Evolutionary conservation across 2,329 filamentous ascomycete genomes (phyloP).

Genomic region (Cryphonectria parasitica): DNA sequence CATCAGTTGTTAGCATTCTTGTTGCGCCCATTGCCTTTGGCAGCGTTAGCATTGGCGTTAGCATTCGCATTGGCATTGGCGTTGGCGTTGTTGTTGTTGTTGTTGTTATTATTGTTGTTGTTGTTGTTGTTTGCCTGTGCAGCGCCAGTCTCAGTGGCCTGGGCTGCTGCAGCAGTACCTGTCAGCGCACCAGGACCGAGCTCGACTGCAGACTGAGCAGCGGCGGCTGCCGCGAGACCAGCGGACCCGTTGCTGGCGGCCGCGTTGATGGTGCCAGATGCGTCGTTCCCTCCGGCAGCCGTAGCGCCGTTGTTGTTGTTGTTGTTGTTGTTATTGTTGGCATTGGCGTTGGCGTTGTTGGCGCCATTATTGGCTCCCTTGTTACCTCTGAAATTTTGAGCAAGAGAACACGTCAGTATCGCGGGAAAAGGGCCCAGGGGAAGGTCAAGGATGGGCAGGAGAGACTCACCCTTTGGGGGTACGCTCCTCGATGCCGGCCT

Average conservation of each 20-base stretch:
- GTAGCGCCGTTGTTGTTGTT: constrained; percentile 42
- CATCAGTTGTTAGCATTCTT: not conserved
- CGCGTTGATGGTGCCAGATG: constrained; percentile 33
- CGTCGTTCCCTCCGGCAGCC: constrained; percentile 39
- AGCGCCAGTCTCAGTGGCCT: constrained; percentile 37
- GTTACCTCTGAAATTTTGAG: not conserved
- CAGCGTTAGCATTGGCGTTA: not conserved
- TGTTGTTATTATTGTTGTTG: not conserved
- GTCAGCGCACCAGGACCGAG: constrained; percentile 34
- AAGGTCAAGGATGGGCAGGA: not conserved
- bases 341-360: constrained; percentile 34
- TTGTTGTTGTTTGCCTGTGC: constrained; percentile 19
- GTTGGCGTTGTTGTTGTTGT: not conserved
- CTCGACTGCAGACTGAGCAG: constrained; percentile 35
- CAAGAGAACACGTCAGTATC: not conserved
- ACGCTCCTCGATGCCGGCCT: not conserved
- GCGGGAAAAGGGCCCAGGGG: not conserved
- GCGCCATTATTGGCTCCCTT: not conserved
- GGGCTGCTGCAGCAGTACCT: constrained; percentile 28
- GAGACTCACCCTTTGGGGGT: constrained; percentile 5
- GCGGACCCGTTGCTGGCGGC: constrained; percentile 22
- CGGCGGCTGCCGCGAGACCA: constrained; percentile 16
- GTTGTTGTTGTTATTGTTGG: too few relatives aligned
- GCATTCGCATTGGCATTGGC: not conserved
- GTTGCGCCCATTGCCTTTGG: not conserved